Conservation (phyloP, 805 yeast species). For the Yamadazyma endophytica region DNA sequence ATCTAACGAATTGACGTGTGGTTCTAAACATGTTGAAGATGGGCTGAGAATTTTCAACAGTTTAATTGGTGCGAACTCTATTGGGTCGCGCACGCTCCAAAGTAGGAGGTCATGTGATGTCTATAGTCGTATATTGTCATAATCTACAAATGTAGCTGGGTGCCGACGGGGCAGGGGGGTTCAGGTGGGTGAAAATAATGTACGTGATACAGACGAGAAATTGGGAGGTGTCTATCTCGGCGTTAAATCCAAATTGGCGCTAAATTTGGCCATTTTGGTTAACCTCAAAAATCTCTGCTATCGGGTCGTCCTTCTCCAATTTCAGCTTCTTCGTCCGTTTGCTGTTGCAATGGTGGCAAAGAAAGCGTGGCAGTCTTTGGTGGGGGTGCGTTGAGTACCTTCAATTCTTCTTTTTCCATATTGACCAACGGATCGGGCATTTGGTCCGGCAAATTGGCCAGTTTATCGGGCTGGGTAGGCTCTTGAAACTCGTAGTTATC, state of each 20-base stretch:
- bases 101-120: no score
- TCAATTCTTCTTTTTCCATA: background rate
- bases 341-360: background rate
- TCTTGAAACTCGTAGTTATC: background rate
- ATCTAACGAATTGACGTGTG: constrained; percentile 37
- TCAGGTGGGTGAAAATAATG: no score
- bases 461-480: constrained; percentile 1
- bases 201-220: no score
- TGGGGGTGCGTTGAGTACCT: background rate
- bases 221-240: no score
- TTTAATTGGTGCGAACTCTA: constrained; percentile 9
- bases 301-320: no score
- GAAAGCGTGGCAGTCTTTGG: background rate
- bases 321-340: constrained; percentile 1
- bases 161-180: background rate
- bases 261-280: no score
- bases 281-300: no score
- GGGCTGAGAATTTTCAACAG: constrained; percentile 15
- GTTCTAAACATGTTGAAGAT: constrained; percentile 31
- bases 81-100: no score
- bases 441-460: constrained; percentile 2
- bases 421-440: background rate
- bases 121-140: no score
- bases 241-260: no score
- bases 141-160: no score